Evolutionary conservation across 306 rosid genomes (phyloP), one percentile per base, ranked within the genome.

Genomic region (Acmispon strigosus): DNA sequence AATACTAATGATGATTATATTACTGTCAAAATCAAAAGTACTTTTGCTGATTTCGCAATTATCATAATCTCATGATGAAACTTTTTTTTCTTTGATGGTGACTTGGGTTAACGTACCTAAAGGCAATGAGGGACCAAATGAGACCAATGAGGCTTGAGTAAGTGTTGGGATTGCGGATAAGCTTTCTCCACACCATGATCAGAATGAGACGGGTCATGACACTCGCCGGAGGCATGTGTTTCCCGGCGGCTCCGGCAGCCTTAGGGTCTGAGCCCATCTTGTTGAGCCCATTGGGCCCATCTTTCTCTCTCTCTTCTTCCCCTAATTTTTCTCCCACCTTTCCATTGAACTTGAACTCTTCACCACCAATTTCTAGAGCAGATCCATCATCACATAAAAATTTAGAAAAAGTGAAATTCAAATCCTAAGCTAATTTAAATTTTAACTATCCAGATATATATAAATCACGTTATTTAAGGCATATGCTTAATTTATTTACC

Each of bases 141-240:
- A 92, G 79, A 13, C 98, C 98, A 62, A 90, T 90, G 64, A 92
- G 96, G 70, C 98, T 92, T 6, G 98, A 92, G 45, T 92, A 92
- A 2, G 98, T 92, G 88, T 92, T 92, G 4, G 98, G 98, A 50
- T 92, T 92, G 0, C 98, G 89, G 83, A 92, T 92, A 51, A 92
- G 98, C 76, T 92, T 92, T 11, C 98, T 74, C 98, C 98, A 92
- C 10, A 92, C 98, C 98, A 90, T 92, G 76, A 92, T 92, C 16
- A 92, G 76, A 66, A 92, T 92, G 81, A 92, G 80, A 77, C 96
- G 96, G 24, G 98, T 92, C 93, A 92, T 90, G 3, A 92, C 98
- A 58, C 96, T 92, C 62, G 98, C 96, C 76, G 98, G 98, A 45
- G 98, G 98, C 98, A 92, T 85, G 64, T 88, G 90, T 59, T 88